Base-by-base conservation (phyloP, 2,329 filamentous ascomycete species). In the Pestalotiopsis sp. region DNA sequence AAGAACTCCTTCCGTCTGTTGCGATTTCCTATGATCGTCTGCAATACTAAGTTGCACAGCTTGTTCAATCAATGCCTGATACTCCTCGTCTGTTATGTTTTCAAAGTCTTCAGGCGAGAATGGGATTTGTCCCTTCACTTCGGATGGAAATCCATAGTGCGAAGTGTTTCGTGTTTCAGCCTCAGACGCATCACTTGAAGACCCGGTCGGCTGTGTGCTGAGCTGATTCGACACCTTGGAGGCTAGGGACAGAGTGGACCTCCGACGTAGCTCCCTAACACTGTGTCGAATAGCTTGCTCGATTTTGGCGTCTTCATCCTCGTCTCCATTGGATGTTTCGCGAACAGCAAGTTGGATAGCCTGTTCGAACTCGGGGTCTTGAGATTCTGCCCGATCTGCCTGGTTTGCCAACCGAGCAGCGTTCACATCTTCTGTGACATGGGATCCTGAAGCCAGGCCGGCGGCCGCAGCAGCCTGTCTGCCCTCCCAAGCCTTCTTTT, bases 211-310 rank as follows among this genome's bases (percentile, higher is more conserved):
- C 12, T n/a, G 52, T 2, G 36, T 17, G 11, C 27, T 41, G 4
- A 31, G 41, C 11, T 52, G 52, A 31, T 52, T 38, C 7, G 27
- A 39, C 4, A 27, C 7, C 2, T 59, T 68, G 59, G 64, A 70
- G 61, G 63, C 70, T 68, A 67, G 76, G 66, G 59, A 69, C 63
- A 49, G 71, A 64, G 68, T 73, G 49, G 72, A 75, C 63, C 73
- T 73, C 25, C 45, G 73, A 45, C 78, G 81, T 70, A 87, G 80
- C 45, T 92, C 90, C 14, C 81, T 82, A 17, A 96, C 84, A 71
- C 91, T 93, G 4, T 92, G 90, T 14, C 92, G 86, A 64, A 97
- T 92, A 1, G 93, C 93, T 23, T 88, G 85, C 76, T 94, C 93
- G 62, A 97, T 85, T 69, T 87, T 83, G 25, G 85, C 85, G 74